These are phyloP conservation scores for Candida coquimbonensis DNA, from an alignment of 805 yeast species.

Conservation along the genomic window DNA sequence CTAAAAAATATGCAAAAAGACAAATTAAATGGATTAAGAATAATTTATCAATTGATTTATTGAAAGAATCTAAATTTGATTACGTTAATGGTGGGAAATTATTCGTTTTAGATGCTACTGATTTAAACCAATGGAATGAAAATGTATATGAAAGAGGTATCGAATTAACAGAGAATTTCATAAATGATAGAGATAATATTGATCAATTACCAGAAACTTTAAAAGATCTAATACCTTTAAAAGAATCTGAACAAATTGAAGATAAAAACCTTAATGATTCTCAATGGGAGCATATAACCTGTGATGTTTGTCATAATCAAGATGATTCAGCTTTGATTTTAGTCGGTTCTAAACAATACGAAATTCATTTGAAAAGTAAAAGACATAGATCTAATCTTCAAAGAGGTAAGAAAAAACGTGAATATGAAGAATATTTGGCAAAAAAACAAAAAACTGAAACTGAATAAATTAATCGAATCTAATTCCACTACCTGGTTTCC, in stretches of 20 bases:
- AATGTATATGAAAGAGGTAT: conserved; percentile 52
- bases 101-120: conserved; percentile 71
- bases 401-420: conserved; percentile 42
- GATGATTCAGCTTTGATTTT: conserved; percentile 51
- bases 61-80: conserved; percentile 36
- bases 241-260: neutral
- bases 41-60: conserved; percentile 53
- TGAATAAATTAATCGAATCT: conserved; percentile 15
- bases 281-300: conserved; percentile 62
- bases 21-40: conserved; percentile 90
- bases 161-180: conserved; percentile 37
- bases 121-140: conserved; percentile 52
- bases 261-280: conserved; percentile 6
- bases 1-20: conserved; percentile 78
- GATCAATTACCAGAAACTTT: conserved; percentile 32
- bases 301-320: conserved; percentile 57
- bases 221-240: conserved; percentile 22
- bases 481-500: conserved; percentile 24
- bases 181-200: conserved; percentile 15
- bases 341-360: conserved; percentile 69
- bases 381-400: conserved; percentile 54
- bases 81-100: conserved; percentile 56
- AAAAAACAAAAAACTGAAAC: conserved; percentile 11
- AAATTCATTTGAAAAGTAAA: conserved; percentile 58
- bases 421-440: conserved; percentile 39